Base-by-base conservation (phyloP, 371 early-diverging fungal genomes). In the Mucor lusitanicus region DNA sequence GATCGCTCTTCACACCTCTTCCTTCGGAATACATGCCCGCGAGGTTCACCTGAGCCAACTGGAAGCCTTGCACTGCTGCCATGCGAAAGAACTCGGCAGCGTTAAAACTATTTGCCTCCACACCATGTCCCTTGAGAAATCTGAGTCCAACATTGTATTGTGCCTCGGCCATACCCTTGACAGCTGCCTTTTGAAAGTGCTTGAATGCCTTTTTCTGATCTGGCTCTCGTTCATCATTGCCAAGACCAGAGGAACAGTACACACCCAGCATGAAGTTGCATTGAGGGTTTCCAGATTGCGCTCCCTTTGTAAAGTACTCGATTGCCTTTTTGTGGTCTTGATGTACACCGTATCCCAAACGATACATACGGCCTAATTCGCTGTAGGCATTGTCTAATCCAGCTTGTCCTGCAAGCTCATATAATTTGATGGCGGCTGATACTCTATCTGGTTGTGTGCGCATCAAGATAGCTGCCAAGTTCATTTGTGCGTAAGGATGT, bases 251-350 rank as follows among this genome's bases (percentile, higher is more conserved):
- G 0, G 78, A 76, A 56, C 71, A 74, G 59, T 84, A 84, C 2
- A 81, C 80, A 32, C 84, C 84, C 15, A 84, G 59, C 84, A 84
- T 84, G 50, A 81, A 84, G 7, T 78, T 74, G 50, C 80, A 81
- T 44, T 74, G 80, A 0, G 80, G 61, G 46, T 81, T 75, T 25
- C 72, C 81, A 19, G 64, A 27, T 39, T 75, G 71, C 3, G 81
- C 79, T 0, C 84, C 84, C 57, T 75, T 64, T 33, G 68, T 59
- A 54, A 84, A 84, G 65, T 81, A 81, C 0, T 72, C 72, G 11
- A 79, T 67, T 6, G 84, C 84, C 25, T 78, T 79, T 5, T 42
- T 39, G 60, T 81, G 80, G 54, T 84, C 81, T 61, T 84, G 84
- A 48, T 76, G 72, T 15, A 84, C 81, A 25, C 81, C 81, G 53